phyloP scores from a whole-genome alignment of 2,329 filamentous ascomycete species.

The Tolypocladium amazonense region DNA sequence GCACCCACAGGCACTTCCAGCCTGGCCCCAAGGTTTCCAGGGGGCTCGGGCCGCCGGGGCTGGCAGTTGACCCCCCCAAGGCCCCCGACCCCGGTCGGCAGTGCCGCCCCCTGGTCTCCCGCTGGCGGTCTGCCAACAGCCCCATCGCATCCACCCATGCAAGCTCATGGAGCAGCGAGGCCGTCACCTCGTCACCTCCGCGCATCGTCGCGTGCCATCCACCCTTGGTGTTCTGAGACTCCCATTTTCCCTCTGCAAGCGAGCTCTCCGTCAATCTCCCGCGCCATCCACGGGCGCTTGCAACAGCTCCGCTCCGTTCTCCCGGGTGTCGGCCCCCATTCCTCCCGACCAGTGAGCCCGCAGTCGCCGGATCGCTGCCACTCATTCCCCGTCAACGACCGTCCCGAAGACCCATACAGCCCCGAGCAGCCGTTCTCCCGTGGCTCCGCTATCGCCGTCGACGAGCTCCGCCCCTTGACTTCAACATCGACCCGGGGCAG shows the following conservation, averaged over 20 bases:
- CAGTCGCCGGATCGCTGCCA: neutral
- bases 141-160: neutral
- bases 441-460: neutral
- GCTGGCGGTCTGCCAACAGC: neutral
- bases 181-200: neutral
- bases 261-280: neutral
- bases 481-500: neutral
- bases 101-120: neutral
- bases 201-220: neutral
- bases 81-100: neutral
- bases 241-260: neutral
- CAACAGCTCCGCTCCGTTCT: neutral
- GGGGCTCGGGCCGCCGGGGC: neutral
- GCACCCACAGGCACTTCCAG: too few species aligned
- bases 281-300: neutral
- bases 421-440: neutral
- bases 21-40: too few species aligned
- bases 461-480: neutral
- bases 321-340: neutral
- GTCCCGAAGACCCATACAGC: neutral
- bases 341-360: neutral
- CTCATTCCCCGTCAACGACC: neutral
- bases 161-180: neutral
- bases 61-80: neutral
- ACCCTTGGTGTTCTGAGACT: neutral